Evolutionary conservation across 2,329 filamentous ascomycete species (phyloP), one percentile per base, ranked within the genome.

Genomic region (Didymella segeticola): DNA sequence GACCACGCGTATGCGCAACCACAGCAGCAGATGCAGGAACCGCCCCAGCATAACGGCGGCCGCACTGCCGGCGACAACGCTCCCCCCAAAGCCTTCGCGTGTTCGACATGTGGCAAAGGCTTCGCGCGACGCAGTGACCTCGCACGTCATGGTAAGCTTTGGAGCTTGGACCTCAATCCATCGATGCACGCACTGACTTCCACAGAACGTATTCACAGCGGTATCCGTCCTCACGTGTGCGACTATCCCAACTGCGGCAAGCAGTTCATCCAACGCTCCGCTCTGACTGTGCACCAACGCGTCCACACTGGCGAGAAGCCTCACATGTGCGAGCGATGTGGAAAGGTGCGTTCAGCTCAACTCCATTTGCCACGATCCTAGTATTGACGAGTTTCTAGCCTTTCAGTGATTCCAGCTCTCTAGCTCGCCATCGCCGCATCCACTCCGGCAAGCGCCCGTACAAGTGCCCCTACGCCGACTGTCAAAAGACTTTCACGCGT

Each of bases 261-360:
- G 77, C 90, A 93, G 71, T 99, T 99, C 73, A 99, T 99, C 65
- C 95, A 99, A 76, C 86, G 95, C 51, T 97, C 93, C 23, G 95
- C 95, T 19, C 79, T 99, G 73, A 99, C 95, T 0, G 95, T 99
- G 7, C 95, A 98, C 75, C 88, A 90, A 70, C 89, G 95, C 65
- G 93, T 97, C 17, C 95, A 99, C 76, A 98, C 95, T 2, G 95
- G 95, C 61, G 95, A 98, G 79, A 99, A 99, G 78, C 95, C 95
- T 43, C 95, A 99, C 69, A 93, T 95, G 86, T 99, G 95, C 73
- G 95, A 97, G 77, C 87, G 90, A 59, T 98, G 95, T 75, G 91
- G 91, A 74, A 98, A 98, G 88, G 93, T 96, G 81, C 68, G 83
- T 47, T 19, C 30, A 42, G 9, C 9, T 23, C 12, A 7, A 22